Evolutionary conservation across 1,284 basidiomycete species (phyloP).

Genomic region (Mycena citricolor): DNA sequence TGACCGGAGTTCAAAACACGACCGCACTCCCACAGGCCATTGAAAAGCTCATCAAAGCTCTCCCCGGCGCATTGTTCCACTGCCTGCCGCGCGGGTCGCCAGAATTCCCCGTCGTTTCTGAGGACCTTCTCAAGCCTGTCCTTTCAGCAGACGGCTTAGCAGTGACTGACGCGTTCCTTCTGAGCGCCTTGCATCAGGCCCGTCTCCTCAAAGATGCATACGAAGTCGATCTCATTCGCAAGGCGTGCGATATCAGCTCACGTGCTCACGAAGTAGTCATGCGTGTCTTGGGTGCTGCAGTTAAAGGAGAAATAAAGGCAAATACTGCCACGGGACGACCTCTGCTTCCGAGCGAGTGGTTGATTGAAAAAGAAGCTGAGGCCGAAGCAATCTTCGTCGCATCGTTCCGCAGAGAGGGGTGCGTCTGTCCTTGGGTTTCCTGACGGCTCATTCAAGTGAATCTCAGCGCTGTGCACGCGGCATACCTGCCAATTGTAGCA

Average conservation of each 20-base stretch:
- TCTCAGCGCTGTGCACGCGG: constrained; percentile 75
- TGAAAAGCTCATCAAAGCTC: constrained; percentile 51
- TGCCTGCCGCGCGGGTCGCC: constrained; percentile 57
- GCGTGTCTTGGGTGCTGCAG: constrained; percentile 81
- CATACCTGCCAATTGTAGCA: constrained; percentile 89
- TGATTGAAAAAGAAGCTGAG: constrained; percentile 87
- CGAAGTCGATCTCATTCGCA: constrained; percentile 74
- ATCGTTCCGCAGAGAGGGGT: constrained; percentile 84
- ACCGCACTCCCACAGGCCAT: constrained; percentile 51
- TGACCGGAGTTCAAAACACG: constrained; percentile 54
- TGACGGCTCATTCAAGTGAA: not conserved
- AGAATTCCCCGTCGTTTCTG: constrained; percentile 54
- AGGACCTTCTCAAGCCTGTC: constrained; percentile 40
- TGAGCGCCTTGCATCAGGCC: constrained; percentile 73
- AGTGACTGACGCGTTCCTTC: constrained; percentile 59
- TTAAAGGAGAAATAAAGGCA: constrained; percentile 51
- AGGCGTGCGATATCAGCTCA: constrained; percentile 83
- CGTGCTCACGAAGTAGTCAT: constrained; percentile 88
- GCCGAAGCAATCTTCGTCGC: constrained; percentile 91
- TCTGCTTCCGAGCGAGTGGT: constrained; percentile 72
- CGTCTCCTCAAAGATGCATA: constrained; percentile 73
- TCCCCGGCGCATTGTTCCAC: constrained; percentile 61
- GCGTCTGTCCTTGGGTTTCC: constrained; percentile 26
- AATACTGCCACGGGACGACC: constrained; percentile 50
- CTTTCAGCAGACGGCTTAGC: constrained; percentile 36